Base-by-base conservation (phyloP, 2,329 filamentous ascomycete genomes). In the Phaeoacremonium minimum region DNA sequence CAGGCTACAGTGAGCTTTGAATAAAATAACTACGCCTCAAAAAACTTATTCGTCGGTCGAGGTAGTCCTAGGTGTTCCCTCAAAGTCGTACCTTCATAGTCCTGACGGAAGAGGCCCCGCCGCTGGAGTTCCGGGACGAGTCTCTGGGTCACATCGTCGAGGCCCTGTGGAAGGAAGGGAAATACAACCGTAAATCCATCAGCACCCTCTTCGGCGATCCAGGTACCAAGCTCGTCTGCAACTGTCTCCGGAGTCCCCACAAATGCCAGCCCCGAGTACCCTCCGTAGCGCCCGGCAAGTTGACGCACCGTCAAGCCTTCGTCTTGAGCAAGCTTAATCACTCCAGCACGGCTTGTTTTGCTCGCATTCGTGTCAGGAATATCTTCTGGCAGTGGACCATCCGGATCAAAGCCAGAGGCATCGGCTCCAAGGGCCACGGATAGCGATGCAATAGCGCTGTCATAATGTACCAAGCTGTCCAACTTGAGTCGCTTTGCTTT, bases 291-390 rank as follows among this genome's bases (percentile, higher is more conserved):
- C 45, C 68, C 61, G 1, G 71, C 72, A 15, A 75, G 61, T 47
- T 76, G 73, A 6, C 68, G 57, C 3, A 76, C 65, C 0, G 69
- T 74, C 33, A 75, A 45, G 0, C 59, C 59, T 38, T 75, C 69
- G 2, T 60, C 47, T 31, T 53, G 46, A 0, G 68, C 71, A 3
- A 76, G 51, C 40, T 58, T 64, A 4, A 73, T n/a, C 7, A 68
- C 65, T 0, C 56, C 49, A 6, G 58, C 69, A 2, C 69, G 63
- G 9, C 57, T 48, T 0, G 69, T 70, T 49, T 75, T 73, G 57
- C 71, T 75, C 2, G 66, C 71, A 41, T 75, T 75, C 0, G 70
- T 75, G 32, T 74, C 69, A 0, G 72, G 71, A 3, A 77, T 47
- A 5, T 74, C 62, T 0, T 49, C 47, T 2, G 73, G 73, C 5